A percentile compares a stretch with the other conserved stretches of the same genome.
Conservation (phyloP, 345 rosid genomes). For the Chamaenerion angustifolium region DNA sequence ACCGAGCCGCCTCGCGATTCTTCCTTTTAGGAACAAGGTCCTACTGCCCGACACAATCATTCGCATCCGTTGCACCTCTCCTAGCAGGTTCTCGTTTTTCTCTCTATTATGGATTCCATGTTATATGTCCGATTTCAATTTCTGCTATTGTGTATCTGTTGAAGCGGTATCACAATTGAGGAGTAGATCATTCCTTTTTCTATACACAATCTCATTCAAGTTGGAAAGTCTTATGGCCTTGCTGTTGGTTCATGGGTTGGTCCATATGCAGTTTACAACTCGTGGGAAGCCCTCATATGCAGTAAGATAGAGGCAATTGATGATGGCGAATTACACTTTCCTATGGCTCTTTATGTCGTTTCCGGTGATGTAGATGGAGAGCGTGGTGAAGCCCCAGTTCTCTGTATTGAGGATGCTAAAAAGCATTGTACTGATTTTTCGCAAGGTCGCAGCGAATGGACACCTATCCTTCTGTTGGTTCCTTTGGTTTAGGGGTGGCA, state of each 20-base stretch:
- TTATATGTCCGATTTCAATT: not conserved
- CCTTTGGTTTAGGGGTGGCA: too few relatives aligned
- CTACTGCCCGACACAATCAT: constrained; percentile 96
- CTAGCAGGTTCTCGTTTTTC: constrained; percentile 24
- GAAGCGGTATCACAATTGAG: too few relatives aligned
- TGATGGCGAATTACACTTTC: constrained; percentile 26
- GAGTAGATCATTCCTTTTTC: constrained; percentile 30
- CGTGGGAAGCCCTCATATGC: constrained; percentile 67
- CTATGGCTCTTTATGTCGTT: constrained; percentile 80
- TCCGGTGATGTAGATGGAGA: constrained; percentile 94
- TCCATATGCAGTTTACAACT: constrained; percentile 83
- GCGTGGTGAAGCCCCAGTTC: constrained; percentile 91
- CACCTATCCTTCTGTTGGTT: constrained; percentile 74
- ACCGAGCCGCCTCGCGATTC: constrained; percentile 80
- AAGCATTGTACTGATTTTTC: constrained; percentile 61
- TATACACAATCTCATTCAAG: constrained; percentile 69
- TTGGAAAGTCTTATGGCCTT: constrained; percentile 71
- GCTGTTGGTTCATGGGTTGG: constrained; percentile 99
- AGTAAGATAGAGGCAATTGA: constrained; percentile 29
- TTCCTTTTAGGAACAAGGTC: too few relatives aligned
- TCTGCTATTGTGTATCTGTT: not conserved
- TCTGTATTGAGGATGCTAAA: constrained; percentile 67
- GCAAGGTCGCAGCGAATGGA: constrained; percentile 47
- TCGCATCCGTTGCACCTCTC: constrained; percentile 97
- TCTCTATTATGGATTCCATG: not conserved